A percentile compares a stretch with the other conserved stretches of the same genome.
phyloP scores from a whole-genome alignment of 2,329 filamentous ascomycete species.

The Scytalidium lignicola region DNA sequence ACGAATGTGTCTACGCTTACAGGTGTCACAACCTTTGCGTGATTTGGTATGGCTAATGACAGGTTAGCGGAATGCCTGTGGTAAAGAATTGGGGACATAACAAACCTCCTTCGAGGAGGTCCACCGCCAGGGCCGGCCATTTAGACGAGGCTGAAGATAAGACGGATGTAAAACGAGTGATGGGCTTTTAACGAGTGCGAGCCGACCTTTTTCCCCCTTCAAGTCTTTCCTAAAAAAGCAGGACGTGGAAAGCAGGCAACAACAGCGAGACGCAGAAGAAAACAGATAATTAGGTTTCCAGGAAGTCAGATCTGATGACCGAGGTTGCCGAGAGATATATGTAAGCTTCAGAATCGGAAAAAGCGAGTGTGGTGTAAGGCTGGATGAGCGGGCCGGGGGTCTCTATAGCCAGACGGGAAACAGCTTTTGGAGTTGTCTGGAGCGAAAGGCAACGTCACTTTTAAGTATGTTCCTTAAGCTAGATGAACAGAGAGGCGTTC shows the following conservation, averaged over 20 bases:
- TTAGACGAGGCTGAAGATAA: constrained; percentile 28
- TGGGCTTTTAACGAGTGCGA: constrained; percentile 2
- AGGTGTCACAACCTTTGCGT: constrained; percentile 95
- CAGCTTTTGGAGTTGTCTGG: not conserved
- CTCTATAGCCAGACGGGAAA: not conserved
- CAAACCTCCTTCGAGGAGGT: constrained; percentile 69
- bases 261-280: not conserved
- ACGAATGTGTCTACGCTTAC: constrained; percentile 94
- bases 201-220: constrained; percentile 4
- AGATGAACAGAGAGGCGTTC: not conserved
- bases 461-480: not conserved
- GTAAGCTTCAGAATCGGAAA: not conserved
- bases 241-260: constrained; percentile 1
- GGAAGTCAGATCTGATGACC: not conserved
- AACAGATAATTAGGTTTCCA: constrained; percentile 1
- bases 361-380: not conserved
- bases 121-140: constrained; percentile 96
- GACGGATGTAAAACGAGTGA: constrained; percentile 32
- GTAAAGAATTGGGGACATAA: constrained; percentile 9
- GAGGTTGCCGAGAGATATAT: not conserved
- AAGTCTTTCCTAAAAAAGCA: not conserved
- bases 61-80: constrained; percentile 13
- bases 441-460: not conserved
- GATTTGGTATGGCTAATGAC: constrained; percentile 87
- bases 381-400: not conserved